A percentile compares a stretch with the other conserved stretches of the same genome.
phyloP scores from a whole-genome alignment of 2,329 filamentous ascomycete genomes.

The Sclerotinia sclerotiorum region DNA sequence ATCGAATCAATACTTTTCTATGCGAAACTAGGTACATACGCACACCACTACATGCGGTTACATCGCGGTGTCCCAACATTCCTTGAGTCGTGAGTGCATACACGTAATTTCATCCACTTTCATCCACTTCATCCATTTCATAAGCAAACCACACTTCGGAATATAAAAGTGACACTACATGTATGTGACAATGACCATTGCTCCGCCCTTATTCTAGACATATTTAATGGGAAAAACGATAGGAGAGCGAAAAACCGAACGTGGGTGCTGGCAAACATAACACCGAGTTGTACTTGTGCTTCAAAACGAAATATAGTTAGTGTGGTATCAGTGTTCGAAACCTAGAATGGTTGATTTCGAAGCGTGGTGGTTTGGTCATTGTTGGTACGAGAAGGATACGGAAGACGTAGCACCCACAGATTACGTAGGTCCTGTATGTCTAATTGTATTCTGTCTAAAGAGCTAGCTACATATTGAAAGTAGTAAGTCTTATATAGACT shows the following conservation, averaged over 20 bases:
- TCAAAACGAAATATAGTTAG: not conserved
- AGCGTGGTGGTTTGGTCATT: not conserved
- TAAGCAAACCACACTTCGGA: not conserved
- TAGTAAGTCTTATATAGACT: no score
- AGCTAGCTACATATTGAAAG: no score
- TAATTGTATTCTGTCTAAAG: no score
- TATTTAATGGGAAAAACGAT: not conserved
- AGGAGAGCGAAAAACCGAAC: not conserved
- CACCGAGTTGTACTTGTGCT: not conserved
- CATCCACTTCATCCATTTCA: not conserved
- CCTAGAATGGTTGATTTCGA: not conserved
- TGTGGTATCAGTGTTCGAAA: not conserved
- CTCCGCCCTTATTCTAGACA: not conserved
- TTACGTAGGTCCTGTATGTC: no score
- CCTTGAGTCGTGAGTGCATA: not conserved
- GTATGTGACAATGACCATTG: not conserved
- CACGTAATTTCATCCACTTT: not conserved
- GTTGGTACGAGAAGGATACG: no score
- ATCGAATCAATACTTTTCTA: not conserved
- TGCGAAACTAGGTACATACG: not conserved
- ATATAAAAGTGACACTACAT: conserved; percentile 7
- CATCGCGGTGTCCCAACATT: no score
- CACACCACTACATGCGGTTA: not conserved
- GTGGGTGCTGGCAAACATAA: not conserved
- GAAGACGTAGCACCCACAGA: no score